These are phyloP conservation scores for Suillus cothurnatus DNA, from an alignment of 768 basidiomycete genomes.

Conservation along the genomic window DNA sequence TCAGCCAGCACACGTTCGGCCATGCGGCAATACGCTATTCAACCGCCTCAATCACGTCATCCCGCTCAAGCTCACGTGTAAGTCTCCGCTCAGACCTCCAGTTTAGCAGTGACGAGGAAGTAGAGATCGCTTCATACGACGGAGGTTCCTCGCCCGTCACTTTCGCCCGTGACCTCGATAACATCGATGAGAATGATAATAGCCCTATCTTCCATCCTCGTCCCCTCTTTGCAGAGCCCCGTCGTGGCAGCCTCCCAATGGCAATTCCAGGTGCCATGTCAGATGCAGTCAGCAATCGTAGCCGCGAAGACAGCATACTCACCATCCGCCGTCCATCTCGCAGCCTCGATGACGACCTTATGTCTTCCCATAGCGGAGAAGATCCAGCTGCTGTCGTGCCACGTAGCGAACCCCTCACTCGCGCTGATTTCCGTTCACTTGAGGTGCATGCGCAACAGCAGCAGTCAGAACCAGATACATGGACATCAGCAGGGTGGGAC, in stretches of 20 bases:
- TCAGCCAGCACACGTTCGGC: constrained; percentile 54
- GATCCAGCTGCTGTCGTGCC: constrained; percentile 40
- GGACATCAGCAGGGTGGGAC: constrained; percentile 46
- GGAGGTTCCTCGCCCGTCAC: constrained; percentile 40
- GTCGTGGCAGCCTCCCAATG: constrained; percentile 65
- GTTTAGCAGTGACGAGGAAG: constrained; percentile 52
- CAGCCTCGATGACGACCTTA: constrained; percentile 55
- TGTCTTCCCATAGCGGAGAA: constrained; percentile 22
- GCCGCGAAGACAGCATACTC: constrained; percentile 58
- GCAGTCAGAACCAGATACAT: constrained; percentile 13
- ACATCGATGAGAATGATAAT: constrained; percentile 24
- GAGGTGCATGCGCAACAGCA: constrained; percentile 41
- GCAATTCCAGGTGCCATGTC: constrained; percentile 47
- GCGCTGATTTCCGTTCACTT: constrained; percentile 56
- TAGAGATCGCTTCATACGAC: constrained; percentile 42
- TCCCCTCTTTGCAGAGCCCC: constrained; percentile 20
- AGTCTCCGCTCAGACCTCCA: constrained; percentile 38
- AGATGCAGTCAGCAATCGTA: constrained; percentile 36
- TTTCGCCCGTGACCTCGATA: constrained; percentile 39
- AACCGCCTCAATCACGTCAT: constrained; percentile 45
- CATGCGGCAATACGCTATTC: constrained; percentile 34
- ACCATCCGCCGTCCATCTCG: constrained; percentile 64
- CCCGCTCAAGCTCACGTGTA: constrained; percentile 35
- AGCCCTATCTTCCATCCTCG: constrained; percentile 27
- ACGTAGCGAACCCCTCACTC: constrained; percentile 43